Base-by-base conservation (phyloP, 179 eudicot species). In the Silene vulgaris region DNA sequence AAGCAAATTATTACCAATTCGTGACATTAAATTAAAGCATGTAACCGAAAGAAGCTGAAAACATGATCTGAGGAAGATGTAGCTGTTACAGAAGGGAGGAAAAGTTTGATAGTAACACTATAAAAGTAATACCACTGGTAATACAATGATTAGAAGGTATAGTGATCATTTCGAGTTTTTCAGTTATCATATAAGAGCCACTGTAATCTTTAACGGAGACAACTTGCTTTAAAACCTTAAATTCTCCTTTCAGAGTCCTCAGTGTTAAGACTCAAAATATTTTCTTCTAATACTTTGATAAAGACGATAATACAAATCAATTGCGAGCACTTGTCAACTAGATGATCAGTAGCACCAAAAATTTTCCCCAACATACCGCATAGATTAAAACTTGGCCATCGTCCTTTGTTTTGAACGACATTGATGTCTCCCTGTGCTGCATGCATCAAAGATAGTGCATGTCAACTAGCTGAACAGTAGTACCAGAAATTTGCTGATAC, bases 351-450 rank as follows among this genome's bases (percentile, higher is more conserved):
- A 37, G 43, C 9, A 43, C 26, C 0, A 63, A 7, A 6, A 21
- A 12, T 14, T 81, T 35, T 26, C n/a, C 30, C 17, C 60, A 11
- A 65, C 96, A 80, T 90, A 95, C 99, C 83, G 97, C 92, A 82
- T 96, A 96, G n/a, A 96, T 87, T 35, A 96, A 40, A 73, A 96
- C 97, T 83, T 88, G 97, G 60, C 99, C 99, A 86, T 96, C 99
- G 78, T 90, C 98, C 98, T 93, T 96, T 40, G 99, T 96, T 79
- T 96, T 96, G 84, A 96, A 96, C 45, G 99, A 96, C 99, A 93
- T 96, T 65, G 99, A 90, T 68, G 97, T 86, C 86, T 96, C 99
- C 76, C 99, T 85, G 83, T 91, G 97, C 99, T 95, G 92, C 86
- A 84, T 16, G 62, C 52, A 81, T 54, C 74, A 57, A 56, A 66